Evolutionary conservation across 2,329 filamentous ascomycete species (phyloP).

Genomic region (Claviceps sp.): DNA sequence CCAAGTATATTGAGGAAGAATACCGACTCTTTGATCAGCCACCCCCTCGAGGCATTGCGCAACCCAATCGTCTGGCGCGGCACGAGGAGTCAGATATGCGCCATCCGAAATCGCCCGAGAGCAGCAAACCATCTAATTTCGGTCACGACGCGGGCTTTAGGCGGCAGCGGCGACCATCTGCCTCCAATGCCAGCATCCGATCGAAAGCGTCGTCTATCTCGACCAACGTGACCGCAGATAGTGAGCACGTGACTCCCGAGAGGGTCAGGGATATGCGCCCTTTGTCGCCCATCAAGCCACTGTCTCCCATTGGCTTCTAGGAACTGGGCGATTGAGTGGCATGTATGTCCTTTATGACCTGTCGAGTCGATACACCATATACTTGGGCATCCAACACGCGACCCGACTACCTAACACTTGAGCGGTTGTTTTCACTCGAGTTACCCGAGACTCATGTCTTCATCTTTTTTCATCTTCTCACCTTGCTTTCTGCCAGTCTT

Average conservation of each 20-base stretch:
- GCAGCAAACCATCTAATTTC: slow-evolving; percentile 37
- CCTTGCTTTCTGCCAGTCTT: slow-evolving; percentile 1
- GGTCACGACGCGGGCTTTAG: slow-evolving; percentile 28
- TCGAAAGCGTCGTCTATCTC: slow-evolving; percentile 30
- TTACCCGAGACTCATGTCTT: not conserved
- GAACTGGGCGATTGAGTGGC: not conserved
- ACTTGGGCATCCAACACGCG: slow-evolving; percentile 2
- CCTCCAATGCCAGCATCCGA: slow-evolving; percentile 29
- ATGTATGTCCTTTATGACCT: not conserved
- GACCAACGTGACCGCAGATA: slow-evolving; percentile 32
- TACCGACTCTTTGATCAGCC: slow-evolving; percentile 47
- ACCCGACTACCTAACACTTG: not conserved
- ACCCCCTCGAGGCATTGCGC: slow-evolving; percentile 35
- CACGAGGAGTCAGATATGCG: slow-evolving; percentile 7
- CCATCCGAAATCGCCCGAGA: slow-evolving; percentile 47
- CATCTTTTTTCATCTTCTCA: not conserved
- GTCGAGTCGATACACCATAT: slow-evolving; percentile 3
- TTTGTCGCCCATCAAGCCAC: slow-evolving; percentile 51
- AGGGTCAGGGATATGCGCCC: slow-evolving; percentile 32
- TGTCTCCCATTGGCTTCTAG: slow-evolving; percentile 48
- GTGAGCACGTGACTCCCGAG: slow-evolving; percentile 21
- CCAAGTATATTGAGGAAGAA: slow-evolving; percentile 60
- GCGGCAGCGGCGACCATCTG: slow-evolving; percentile 23
- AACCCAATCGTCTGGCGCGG: slow-evolving; percentile 18
- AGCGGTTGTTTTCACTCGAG: not conserved